Evolutionary conservation across 2,329 filamentous ascomycete species (phyloP).

Genomic region (Pseudogymnoascus sp.): DNA sequence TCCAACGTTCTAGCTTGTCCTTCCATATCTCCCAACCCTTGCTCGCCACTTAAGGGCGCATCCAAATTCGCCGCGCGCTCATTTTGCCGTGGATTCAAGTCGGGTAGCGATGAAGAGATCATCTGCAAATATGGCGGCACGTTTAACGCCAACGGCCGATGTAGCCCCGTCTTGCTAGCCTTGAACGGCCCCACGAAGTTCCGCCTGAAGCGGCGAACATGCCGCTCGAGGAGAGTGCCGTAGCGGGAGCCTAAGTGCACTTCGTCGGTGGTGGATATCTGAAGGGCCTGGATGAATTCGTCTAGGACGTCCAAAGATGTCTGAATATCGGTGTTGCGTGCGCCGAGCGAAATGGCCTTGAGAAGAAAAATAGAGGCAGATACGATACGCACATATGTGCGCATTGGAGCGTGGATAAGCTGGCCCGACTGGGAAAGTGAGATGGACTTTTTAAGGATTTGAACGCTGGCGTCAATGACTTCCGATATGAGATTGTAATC

Average conservation of each 20-base stretch:
- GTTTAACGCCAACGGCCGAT: background rate
- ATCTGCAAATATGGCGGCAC: background rate
- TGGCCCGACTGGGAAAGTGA: conserved; percentile 39
- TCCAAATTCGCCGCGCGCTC: background rate
- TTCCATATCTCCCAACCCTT: background rate
- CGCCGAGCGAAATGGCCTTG: conserved; percentile 13
- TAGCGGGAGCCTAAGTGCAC: conserved; percentile 13
- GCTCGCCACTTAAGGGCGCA: background rate
- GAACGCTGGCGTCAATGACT: conserved; percentile 46
- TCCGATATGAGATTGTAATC: conserved; percentile 51
- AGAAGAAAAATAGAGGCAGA: conserved; percentile 45
- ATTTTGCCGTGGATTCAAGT: background rate
- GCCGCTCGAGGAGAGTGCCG: conserved; percentile 12
- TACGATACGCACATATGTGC: conserved; percentile 47
- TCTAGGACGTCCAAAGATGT: conserved; percentile 10
- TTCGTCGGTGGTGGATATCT: conserved; percentile 12
- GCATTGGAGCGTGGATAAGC: conserved; percentile 45
- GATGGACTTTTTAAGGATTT: conserved; percentile 43
- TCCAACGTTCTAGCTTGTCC: background rate
- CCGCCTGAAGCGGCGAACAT: conserved; percentile 8
- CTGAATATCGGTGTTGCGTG: conserved; percentile 10
- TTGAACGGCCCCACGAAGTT: conserved; percentile 7
- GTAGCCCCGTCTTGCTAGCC: background rate
- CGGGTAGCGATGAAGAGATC: background rate
- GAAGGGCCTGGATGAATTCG: conserved; percentile 9